phyloP scores from a whole-genome alignment of 2,329 filamentous ascomycete genomes.

The Trichophyton rubrum region DNA sequence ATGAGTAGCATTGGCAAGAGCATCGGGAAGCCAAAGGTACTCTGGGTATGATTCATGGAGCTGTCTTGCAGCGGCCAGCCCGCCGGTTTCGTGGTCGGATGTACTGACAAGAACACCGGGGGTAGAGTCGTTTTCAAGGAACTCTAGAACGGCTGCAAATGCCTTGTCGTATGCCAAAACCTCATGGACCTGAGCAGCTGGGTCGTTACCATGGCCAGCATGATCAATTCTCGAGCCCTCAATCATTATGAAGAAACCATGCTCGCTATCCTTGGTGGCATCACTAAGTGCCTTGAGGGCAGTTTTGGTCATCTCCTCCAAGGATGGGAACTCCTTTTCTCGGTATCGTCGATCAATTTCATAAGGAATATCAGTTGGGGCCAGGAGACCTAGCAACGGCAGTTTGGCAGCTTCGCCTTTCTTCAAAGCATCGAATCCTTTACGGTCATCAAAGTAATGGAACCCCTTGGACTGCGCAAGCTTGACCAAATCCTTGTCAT shows the following conservation, averaged over 20 bases:
- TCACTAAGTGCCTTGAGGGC: slow-evolving; percentile 67
- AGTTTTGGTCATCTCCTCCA: slow-evolving; percentile 84
- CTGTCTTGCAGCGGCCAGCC: slow-evolving; percentile 68
- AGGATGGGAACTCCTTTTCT: slow-evolving; percentile 71
- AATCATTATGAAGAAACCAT: slow-evolving; percentile 98
- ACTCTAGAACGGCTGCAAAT: slow-evolving; percentile 71
- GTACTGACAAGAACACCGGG: slow-evolving; percentile 71
- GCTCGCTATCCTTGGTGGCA: slow-evolving; percentile 69
- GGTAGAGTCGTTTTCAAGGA: slow-evolving; percentile 62
- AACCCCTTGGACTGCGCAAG: slow-evolving; percentile 69
- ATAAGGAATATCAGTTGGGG: slow-evolving; percentile 70
- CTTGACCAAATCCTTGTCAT: slow-evolving; percentile 61
- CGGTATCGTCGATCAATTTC: slow-evolving; percentile 79
- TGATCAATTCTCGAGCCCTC: slow-evolving; percentile 95
- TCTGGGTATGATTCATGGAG: slow-evolving; percentile 50
- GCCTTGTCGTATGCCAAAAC: slow-evolving; percentile 89
- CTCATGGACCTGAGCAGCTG: slow-evolving; percentile 74
- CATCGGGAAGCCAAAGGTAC: slow-evolving; percentile 69
- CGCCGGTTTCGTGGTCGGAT: slow-evolving; percentile 93
- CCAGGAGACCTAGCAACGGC: slow-evolving; percentile 77
- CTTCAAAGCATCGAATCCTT: slow-evolving; percentile 62
- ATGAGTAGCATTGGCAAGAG: slow-evolving; percentile 66
- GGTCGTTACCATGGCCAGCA: slow-evolving; percentile 75
- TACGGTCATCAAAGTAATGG: slow-evolving; percentile 60
- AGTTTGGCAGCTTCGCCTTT: slow-evolving; percentile 56